Evolutionary conservation across 208 protist species (phyloP), one percentile per base, ranked within the genome.

Genomic region (Crithidia brevicula): DNA sequence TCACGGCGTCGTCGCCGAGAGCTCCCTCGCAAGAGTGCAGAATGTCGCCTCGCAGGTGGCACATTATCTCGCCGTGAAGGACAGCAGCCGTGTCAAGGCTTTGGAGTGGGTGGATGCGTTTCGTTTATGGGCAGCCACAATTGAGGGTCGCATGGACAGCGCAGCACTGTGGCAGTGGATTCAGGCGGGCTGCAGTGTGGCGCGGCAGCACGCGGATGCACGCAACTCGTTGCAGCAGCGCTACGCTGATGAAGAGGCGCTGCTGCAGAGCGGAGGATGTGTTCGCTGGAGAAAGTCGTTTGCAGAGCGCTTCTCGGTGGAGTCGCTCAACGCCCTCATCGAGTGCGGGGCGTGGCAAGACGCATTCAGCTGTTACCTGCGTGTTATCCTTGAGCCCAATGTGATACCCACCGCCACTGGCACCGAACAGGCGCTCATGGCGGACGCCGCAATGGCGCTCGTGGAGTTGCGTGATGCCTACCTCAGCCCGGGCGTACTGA

Each of bases 341-440:
- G 50, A 40, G 11, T 63, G 64, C 45, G 74, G 66, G 9, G 74
- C 74, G 25, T 80, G 74, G 74, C 22, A 70, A 20, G 68, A 67
- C 27, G 50, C 68, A 6, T 43, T 80, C n/a, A 64, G 63, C 38
- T 42, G 40, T 23, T 42, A 62, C 23, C 33, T 69, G 20, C 2
- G 40, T 6, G 74, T 72, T 4, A 30, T 67, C 25, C 47, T 40
- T 1, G 34, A 42, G 20, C 34, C 31, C 4, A 4, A 1, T 40
- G 31, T 23, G 16, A 43, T 22, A 6, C 42, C 4, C 9, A 46
- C 18, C 36, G 45, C 47, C 15, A 40, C 50, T 6, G 43, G 22
- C 6, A 20, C 43, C 4, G 71, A 77, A 22, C 18, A 31, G 2
- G 18, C 28, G 16, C 16, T 45, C 25, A 15, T 33, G 51, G 27